Base-by-base conservation (phyloP, 2,329 filamentous ascomycete genomes). In the Thielaviopsis euricoi region DNA sequence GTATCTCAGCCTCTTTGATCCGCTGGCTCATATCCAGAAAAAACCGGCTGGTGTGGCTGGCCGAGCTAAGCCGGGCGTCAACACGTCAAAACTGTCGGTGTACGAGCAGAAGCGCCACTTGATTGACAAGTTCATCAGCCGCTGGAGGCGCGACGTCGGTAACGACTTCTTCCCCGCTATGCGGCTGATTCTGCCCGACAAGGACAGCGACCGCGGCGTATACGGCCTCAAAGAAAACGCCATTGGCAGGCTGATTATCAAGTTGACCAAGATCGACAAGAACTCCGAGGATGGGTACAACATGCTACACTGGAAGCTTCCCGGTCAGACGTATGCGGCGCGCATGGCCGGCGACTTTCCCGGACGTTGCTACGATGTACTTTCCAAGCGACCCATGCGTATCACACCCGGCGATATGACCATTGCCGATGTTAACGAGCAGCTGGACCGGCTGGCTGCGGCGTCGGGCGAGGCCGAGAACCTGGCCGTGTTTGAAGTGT, bases 201-300 rank as follows among this genome's bases (percentile, higher is more conserved):
- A 95, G 67, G 93, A 98, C 66, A 82, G 89, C 46, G 89, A 97
- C 65, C 81, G 93, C 53, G 86, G 86, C 19, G 89, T 95, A 74
- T 98, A 97, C 66, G 89, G 91, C 0, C 75, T 98, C 48, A 97
- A 97, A 67, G 93, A 98, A 73, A 90, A 86, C 67, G 81, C 84
- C 5, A 89, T 98, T 60, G 91, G 85, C 10, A 95, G 89, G 67
- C 73, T 97, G 21, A 75, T 97, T n/a, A 87, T 96, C 60, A 91
- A 89, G 67, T 78, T 95, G 46, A 85, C 95, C 76, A 91, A 90
- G 67, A 95, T 98, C 65, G 85, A 90, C 72, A 87, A 85, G 65
- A 84, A 90, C 64, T 94, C 89, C 0, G 88, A 95, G 62, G 91
- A 97, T 72, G 91, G 85, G 0, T 85, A 85, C 66, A 89, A 81